Percentiles rank a stretch among this genome's conserved stretches.
Evolutionary conservation across 495 filamentous ascomycete species (phyloP).

Genomic region (Ascobolus immersus): DNA sequence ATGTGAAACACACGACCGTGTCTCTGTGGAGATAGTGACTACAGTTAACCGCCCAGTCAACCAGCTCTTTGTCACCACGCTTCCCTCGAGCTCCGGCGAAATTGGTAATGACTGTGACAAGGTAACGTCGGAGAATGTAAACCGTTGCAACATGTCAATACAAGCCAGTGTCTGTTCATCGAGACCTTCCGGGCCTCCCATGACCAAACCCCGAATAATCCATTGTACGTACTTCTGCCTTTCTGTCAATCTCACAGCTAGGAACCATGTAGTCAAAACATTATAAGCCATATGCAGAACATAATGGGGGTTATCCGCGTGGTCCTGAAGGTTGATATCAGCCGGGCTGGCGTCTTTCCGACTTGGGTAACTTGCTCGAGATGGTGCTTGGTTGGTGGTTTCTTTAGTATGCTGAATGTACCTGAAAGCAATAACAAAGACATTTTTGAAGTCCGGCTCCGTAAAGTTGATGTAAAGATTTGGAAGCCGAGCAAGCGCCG

Average conservation of each 20-base stretch:
- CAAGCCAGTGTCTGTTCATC: constrained; percentile 88
- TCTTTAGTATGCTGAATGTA: constrained; percentile 58
- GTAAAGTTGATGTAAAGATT: constrained; percentile 66
- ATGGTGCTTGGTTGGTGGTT: constrained; percentile 8
- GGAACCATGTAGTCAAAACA: constrained; percentile 89
- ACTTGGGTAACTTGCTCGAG: constrained; percentile 4
- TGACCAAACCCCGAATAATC: constrained; percentile 71
- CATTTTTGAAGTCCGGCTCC: constrained; percentile 65
- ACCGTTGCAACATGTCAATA: constrained; percentile 85
- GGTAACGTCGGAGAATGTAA: constrained; percentile 63
- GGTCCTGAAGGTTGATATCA: constrained; percentile 13
- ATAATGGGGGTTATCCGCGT: constrained; percentile 53
- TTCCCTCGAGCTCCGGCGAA: constrained; percentile 16
- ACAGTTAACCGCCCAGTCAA: constrained; percentile 70
- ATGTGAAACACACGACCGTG: constrained; percentile 32
- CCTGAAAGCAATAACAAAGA: constrained; percentile 83
- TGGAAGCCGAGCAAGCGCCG: constrained; percentile 59
- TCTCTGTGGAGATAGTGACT: constrained; percentile 58
- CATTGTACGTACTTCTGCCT: constrained; percentile 62
- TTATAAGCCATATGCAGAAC: constrained; percentile 82
- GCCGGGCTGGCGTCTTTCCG: constrained; percentile 3
- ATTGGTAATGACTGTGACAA: constrained; percentile 20
- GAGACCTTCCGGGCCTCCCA: constrained; percentile 41
- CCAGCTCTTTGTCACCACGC: constrained; percentile 48
- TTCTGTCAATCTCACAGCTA: constrained; percentile 60